phyloP scores from a whole-genome alignment of 2,329 filamentous ascomycete genomes.

The Ophiostoma novo-ulmi region DNA sequence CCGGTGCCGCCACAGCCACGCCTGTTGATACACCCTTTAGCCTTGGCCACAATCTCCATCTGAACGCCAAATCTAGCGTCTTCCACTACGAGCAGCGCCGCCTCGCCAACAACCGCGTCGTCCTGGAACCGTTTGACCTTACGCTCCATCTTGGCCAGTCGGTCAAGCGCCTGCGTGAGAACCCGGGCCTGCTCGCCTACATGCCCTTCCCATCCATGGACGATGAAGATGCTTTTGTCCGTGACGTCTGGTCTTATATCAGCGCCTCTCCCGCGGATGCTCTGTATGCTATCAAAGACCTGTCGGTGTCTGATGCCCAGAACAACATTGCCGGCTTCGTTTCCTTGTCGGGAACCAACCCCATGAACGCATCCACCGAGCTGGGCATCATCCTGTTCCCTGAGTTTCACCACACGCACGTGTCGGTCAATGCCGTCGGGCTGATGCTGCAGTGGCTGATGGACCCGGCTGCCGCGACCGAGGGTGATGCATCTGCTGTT shows the following conservation, averaged over 20 bases:
- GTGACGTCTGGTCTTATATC: constrained; percentile 16
- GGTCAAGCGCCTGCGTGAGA: constrained; percentile 10
- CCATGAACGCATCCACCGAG: constrained; percentile 19
- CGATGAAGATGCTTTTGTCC: constrained; percentile 16
- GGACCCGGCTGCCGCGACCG: background rate
- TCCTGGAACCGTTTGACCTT: constrained; percentile 21
- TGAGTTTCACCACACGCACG: constrained; percentile 22
- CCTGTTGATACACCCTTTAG: background rate
- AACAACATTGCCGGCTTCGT: constrained; percentile 15
- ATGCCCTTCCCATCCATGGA: constrained; percentile 17
- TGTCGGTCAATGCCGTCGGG: constrained; percentile 18
- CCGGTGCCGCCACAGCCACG: background rate
- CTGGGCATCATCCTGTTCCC: constrained; percentile 22
- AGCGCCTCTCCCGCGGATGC: constrained; percentile 4
- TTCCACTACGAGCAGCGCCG: constrained; percentile 19
- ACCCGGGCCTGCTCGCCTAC: constrained; percentile 17
- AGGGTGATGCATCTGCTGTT: background rate
- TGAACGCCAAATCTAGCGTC: background rate
- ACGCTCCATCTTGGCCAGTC: constrained; percentile 13
- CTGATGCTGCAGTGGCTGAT: constrained; percentile 19
- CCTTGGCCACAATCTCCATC: background rate
- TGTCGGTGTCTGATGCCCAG: background rate
- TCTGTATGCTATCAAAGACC: constrained; percentile 16
- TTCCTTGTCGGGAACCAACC: constrained; percentile 14
- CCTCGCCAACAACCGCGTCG: constrained; percentile 17